Percentiles rank a stretch among this genome's conserved stretches.
These are phyloP conservation scores for Lablab purpureus DNA, from an alignment of 306 rosid genomes.

Conservation along the genomic window DNA sequence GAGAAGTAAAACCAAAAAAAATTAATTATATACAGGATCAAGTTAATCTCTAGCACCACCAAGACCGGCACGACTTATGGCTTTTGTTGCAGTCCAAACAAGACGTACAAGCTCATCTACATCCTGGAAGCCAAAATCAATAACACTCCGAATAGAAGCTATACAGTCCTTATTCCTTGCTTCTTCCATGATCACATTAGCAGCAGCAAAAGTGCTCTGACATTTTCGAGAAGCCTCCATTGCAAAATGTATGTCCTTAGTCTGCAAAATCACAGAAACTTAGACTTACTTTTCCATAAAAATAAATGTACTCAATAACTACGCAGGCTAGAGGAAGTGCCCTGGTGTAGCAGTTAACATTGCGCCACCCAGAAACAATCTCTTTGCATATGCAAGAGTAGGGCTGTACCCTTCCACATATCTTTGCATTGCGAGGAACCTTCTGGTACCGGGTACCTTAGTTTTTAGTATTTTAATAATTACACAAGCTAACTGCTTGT, in stretches of 20 bases:
- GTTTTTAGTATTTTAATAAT: constrained; percentile 2
- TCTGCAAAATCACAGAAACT: constrained; percentile 56
- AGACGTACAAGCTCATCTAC: constrained; percentile 68
- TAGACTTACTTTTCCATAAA: constrained; percentile 41
- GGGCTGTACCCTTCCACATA: neutral
- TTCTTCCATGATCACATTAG: constrained; percentile 54
- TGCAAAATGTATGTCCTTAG: constrained; percentile 65
- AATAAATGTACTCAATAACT: neutral
- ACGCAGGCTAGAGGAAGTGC: neutral
- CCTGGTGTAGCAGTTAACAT: no score
- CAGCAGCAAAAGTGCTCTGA: constrained; percentile 60
- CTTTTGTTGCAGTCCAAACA: constrained; percentile 66
- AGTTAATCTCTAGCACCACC: constrained; percentile 71
- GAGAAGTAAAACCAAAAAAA: constrained; percentile 43
- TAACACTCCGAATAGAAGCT: constrained; percentile 66
- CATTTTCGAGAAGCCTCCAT: constrained; percentile 81
- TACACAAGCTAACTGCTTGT: constrained; percentile 34
- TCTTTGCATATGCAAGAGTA: no score
- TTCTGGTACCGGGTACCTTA: neutral
- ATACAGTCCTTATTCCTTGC: constrained; percentile 60
- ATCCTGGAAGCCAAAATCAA: constrained; percentile 89
- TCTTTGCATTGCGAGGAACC: neutral
- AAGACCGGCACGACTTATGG: constrained; percentile 65
- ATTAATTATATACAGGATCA: constrained; percentile 63
- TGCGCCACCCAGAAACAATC: neutral